A percentile compares a stretch with the other conserved stretches of the same genome.
These are phyloP conservation scores for Diaporthe sp. DNA, from an alignment of 2,329 filamentous ascomycete genomes.

Conservation along the genomic window DNA sequence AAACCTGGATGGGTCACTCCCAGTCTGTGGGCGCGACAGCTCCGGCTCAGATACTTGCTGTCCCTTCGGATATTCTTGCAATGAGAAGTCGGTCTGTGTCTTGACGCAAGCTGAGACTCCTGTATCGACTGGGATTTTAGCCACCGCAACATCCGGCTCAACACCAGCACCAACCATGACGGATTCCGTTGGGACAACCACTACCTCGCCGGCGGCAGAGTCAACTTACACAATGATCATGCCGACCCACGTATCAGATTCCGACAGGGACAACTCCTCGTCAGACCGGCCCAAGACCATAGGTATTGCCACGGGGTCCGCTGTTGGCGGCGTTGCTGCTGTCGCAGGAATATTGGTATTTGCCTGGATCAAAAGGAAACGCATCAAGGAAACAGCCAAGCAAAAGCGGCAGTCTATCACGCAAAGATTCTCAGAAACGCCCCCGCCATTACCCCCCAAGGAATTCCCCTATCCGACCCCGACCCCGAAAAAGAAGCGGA, in stretches of 20 bases:
- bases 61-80: conserved; percentile 41
- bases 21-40: conserved; percentile 29
- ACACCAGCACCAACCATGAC: background rate
- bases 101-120: conserved; percentile 16
- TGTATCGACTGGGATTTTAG: conserved; percentile 20
- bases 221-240: background rate
- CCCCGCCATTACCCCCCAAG: conserved; percentile 39
- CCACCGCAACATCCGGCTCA: conserved; percentile 26
- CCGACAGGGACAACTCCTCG: conserved; percentile 18
- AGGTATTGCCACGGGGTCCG: conserved; percentile 39
- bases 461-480: conserved; percentile 20
- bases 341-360: conserved; percentile 34
- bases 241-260: conserved; percentile 1
- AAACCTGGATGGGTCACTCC: conserved; percentile 36
- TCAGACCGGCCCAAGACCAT: conserved; percentile 25
- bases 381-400: conserved; percentile 10
- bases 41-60: conserved; percentile 34
- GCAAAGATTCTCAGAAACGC: conserved; percentile 27
- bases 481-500: conserved; percentile 38
- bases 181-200: conserved; percentile 3
- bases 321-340: conserved; percentile 34
- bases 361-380: conserved; percentile 33
- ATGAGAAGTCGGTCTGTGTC: conserved; percentile 26
- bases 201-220: conserved; percentile 3
- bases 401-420: conserved; percentile 12